Percentiles rank a stretch among this genome's conserved stretches.
These are phyloP conservation scores for Dissoconium aciculare DNA, from an alignment of 2,329 filamentous ascomycete species.

Conservation along the genomic window DNA sequence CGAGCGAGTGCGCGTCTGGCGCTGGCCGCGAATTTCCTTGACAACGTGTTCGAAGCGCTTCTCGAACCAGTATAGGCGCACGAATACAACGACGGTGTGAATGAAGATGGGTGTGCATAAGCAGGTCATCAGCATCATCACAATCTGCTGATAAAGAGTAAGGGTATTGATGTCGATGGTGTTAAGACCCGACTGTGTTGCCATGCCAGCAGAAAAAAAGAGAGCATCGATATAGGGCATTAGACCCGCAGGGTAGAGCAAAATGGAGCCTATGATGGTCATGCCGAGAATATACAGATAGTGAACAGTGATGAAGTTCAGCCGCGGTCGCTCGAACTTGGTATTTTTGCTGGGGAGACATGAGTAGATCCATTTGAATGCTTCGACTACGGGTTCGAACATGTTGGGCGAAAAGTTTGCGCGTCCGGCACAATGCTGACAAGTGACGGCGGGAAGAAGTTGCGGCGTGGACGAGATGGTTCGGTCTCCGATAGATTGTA, in stretches of 20 bases:
- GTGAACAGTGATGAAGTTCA: constrained; percentile 71
- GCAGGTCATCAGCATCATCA: constrained; percentile 57
- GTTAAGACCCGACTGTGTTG: constrained; percentile 89
- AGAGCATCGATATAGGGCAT: constrained; percentile 74
- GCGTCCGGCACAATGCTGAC: constrained; percentile 1
- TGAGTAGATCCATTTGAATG: constrained; percentile 10
- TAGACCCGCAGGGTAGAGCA: constrained; percentile 51
- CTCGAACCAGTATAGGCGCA: constrained; percentile 95
- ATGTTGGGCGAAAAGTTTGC: constrained; percentile 4
- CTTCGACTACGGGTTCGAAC: constrained; percentile 12
- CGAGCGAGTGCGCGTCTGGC: constrained; percentile 49
- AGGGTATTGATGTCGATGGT: constrained; percentile 43
- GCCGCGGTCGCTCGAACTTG: constrained; percentile 38
- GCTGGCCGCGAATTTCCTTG: constrained; percentile 51
- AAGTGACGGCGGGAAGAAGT: too few relatives aligned
- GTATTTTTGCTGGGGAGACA: constrained; percentile 7
- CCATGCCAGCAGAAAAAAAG: constrained; percentile 70
- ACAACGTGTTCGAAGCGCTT: constrained; percentile 82
- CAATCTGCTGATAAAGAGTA: constrained; percentile 38
- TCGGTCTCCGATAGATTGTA: too few relatives aligned
- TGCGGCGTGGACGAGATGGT: too few relatives aligned
- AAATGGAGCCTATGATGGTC: constrained; percentile 57
- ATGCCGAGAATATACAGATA: constrained; percentile 72
- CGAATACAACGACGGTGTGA: constrained; percentile 73
- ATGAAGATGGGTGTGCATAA: constrained; percentile 72